phyloP scores from a whole-genome alignment of 805 yeast species.

The Debaryomyces hansenii region DNA sequence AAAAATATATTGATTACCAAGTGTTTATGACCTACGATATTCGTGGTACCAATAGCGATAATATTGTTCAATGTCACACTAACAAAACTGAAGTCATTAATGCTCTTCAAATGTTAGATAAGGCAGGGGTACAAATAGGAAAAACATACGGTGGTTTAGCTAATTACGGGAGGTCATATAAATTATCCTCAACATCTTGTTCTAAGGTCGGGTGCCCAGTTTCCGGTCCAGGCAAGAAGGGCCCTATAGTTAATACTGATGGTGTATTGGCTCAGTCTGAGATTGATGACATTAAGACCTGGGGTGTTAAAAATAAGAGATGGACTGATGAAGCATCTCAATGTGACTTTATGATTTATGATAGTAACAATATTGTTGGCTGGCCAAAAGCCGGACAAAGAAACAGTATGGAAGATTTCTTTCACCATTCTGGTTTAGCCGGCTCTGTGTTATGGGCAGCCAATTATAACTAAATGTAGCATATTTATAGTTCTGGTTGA shows the following conservation, averaged over 20 bases:
- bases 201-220: conserved; percentile 10
- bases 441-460: conserved; percentile 16
- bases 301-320: conserved; percentile 8
- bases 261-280: neutral
- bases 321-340: conserved; percentile 10
- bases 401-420: conserved; percentile 7
- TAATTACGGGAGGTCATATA: conserved; percentile 17
- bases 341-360: conserved; percentile 17
- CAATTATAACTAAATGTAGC: conserved; percentile 7
- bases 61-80: conserved; percentile 14
- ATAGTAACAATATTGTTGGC: conserved; percentile 14
- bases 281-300: conserved; percentile 5
- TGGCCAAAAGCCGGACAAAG: conserved; percentile 13
- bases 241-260: neutral
- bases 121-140: conserved; percentile 17
- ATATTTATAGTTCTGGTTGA: neutral
- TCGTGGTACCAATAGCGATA: conserved; percentile 7
- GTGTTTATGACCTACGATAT: conserved; percentile 19
- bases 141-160: conserved; percentile 20
- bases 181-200: conserved; percentile 10
- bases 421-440: conserved; percentile 13
- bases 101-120: conserved; percentile 13
- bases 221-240: conserved; percentile 8
- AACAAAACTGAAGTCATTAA: conserved; percentile 8
- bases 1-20: conserved; percentile 14